These are phyloP conservation scores for Pichia cephalocereana DNA, from an alignment of 805 yeast species.

Conservation along the genomic window DNA sequence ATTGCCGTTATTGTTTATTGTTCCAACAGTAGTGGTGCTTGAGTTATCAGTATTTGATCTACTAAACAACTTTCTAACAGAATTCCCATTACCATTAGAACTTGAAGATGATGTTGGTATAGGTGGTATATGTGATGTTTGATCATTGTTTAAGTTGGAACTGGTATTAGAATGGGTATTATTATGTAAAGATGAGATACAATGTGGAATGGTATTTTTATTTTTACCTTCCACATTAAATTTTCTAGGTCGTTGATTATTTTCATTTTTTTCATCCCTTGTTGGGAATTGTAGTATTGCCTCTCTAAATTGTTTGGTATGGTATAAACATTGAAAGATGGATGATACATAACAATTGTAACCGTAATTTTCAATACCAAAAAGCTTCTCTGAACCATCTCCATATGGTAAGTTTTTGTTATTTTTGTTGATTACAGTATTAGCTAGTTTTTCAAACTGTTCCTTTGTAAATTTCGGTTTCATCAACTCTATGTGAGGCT, in stretches of 20 bases:
- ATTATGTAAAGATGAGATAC: not conserved
- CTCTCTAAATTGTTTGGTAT: conserved; percentile 59
- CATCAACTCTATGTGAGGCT: not conserved
- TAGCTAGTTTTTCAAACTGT: conserved; percentile 9
- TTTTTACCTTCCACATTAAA: conserved; percentile 4
- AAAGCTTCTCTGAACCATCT: conserved; percentile 60
- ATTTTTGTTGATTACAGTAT: conserved; percentile 13
- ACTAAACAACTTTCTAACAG: not conserved
- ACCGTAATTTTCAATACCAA: conserved; percentile 80
- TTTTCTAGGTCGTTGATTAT: conserved; percentile 30
- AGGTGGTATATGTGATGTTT: not conserved
- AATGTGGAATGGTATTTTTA: not conserved
- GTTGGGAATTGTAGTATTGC: conserved; percentile 42
- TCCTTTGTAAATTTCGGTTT: not conserved
- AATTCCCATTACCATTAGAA: not conserved
- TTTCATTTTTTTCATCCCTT: conserved; percentile 21
- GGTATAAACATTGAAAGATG: conserved; percentile 78
- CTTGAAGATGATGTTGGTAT: not conserved
- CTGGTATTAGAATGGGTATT: not conserved
- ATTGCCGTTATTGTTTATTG: not conserved
- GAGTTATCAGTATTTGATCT: conserved; percentile 14
- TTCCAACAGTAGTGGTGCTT: not conserved
- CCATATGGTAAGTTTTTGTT: conserved; percentile 40
- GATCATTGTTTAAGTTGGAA: not conserved
- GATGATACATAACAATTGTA: conserved; percentile 94